Conservation (phyloP, 805 yeast genomes). For the Cyberlindnera samutprakarnensis region DNA sequence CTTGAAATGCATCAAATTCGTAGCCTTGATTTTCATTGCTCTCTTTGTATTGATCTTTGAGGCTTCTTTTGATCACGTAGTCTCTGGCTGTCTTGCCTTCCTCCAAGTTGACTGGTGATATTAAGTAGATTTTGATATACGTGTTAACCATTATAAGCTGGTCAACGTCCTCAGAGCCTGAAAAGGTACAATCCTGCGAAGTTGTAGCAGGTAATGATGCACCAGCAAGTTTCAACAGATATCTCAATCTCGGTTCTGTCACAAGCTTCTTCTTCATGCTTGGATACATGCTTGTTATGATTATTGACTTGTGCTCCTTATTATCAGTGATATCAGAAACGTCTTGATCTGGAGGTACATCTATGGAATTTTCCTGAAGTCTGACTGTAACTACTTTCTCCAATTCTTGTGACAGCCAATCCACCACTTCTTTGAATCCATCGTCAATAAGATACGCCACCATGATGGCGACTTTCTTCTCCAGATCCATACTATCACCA, state of each 20-base stretch:
- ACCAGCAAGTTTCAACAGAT: constrained; percentile 40
- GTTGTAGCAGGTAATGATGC: constrained; percentile 34
- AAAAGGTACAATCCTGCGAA: constrained; percentile 34
- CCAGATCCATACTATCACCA: constrained; percentile 25
- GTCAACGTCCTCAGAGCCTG: constrained; percentile 23
- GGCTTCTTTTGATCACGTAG: constrained; percentile 24
- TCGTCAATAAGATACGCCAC: constrained; percentile 41
- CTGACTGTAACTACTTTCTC: constrained; percentile 24
- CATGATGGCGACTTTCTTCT: constrained; percentile 42
- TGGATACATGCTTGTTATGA: constrained; percentile 16
- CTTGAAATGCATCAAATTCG: constrained; percentile 24
- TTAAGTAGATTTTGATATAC: constrained; percentile 35
- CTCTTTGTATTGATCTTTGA: constrained; percentile 27
- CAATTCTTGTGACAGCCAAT: constrained; percentile 36
- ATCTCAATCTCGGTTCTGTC: constrained; percentile 41
- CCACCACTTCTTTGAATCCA: constrained; percentile 34
- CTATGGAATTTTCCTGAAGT: constrained; percentile 10
- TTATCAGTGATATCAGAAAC: constrained; percentile 4
- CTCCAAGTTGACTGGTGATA: constrained; percentile 27
- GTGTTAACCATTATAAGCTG: constrained; percentile 28
- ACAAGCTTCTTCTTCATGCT: constrained; percentile 25
- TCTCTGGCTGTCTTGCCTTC: constrained; percentile 28
- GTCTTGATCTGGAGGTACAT: constrained; percentile 6
- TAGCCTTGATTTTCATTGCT: constrained; percentile 30
- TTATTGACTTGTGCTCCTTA: constrained; percentile 4